Base-by-base conservation (phyloP, 2,329 filamentous ascomycete genomes). In the Aspergillus floridensis region DNA sequence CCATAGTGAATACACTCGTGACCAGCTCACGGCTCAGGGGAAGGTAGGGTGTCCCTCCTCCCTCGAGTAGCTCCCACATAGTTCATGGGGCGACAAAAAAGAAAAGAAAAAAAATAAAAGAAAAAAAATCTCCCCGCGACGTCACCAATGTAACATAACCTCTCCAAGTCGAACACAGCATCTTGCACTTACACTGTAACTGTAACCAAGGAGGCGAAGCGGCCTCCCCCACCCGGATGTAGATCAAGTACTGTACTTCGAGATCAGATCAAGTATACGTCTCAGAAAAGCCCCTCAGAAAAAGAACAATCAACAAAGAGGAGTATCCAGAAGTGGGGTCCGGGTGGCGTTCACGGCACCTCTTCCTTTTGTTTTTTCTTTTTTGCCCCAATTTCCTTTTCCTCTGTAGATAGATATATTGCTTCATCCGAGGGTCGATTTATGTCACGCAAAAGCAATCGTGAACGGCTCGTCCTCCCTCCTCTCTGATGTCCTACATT, bases 151-250 rank as follows among this genome's bases (percentile, higher is more conserved):
- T 57, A 60, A 54, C 50, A 56, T 58, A 38, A 35, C 53, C 59
- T 44, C 41, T 58, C 46, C 57, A 35, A 16, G 26, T 10, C 26
- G n/a, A 16, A 22, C 14, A 44, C 14, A 44, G 57, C 63, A 57
- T 57, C 26, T 8, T 51, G 53, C 32, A 66, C 57, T 65, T 51
- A 52, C 32, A 66, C 58, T 66, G 60, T 60, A 67, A 70, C 59
- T 60, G 59, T 62, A 65, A 62, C 51, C 47, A 38, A 29, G 22
- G 32, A 31, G 38, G 32, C 26, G 29, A 31, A 59, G 38, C 38
- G 5, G 12, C 38, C 38, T 41, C 38, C 48, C 21, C 48, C 49
- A 38, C 10, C 48, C 24, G 16, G 26, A 14, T 41, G 38, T 41
- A 41, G n/a, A 41, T 41, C 38, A 6, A 41, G 38, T 41, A n/a